These are phyloP conservation scores for Carex myosuroides DNA, from an alignment of 176 grass and related monocot genomes.

Conservation along the genomic window DNA sequence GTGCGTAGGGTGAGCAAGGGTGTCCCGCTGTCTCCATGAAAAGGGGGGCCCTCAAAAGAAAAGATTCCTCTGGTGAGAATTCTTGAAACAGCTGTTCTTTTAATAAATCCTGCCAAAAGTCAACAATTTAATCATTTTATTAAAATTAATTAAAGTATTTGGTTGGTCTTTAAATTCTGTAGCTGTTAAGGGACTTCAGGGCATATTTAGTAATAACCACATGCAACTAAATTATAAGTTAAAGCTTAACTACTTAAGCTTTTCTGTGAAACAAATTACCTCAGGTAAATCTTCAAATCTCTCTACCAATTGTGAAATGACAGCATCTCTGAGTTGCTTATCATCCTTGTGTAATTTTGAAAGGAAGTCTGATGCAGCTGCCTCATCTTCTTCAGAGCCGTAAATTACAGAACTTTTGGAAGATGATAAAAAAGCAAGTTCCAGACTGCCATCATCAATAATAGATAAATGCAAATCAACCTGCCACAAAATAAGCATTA, in stretches of 20 bases:
- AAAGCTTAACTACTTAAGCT: neutral
- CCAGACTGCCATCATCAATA: slow-evolving; percentile 41
- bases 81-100: slow-evolving; percentile 76
- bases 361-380: slow-evolving; percentile 60
- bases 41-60: slow-evolving; percentile 58
- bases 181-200: neutral
- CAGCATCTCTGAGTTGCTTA: slow-evolving; percentile 53
- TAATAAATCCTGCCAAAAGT: slow-evolving; percentile 52
- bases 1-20: slow-evolving; percentile 42
- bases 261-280: slow-evolving; percentile 32
- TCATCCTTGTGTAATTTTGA: slow-evolving; percentile 55
- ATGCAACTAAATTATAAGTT: neutral
- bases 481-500: slow-evolving; percentile 38
- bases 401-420: slow-evolving; percentile 37
- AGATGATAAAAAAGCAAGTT: slow-evolving; percentile 35
- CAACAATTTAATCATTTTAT: neutral
- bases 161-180: neutral
- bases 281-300: slow-evolving; percentile 62
- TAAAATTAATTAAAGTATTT: neutral
- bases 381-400: slow-evolving; percentile 81
- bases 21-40: slow-evolving; percentile 77
- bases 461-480: slow-evolving; percentile 75
- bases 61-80: slow-evolving; percentile 83
- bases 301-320: slow-evolving; percentile 48
- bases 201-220: neutral